A percentile compares a stretch with the other conserved stretches of the same genome.
Conservation (phyloP, 2,329 filamentous ascomycete species). For the Fusarium albosuccineum region DNA sequence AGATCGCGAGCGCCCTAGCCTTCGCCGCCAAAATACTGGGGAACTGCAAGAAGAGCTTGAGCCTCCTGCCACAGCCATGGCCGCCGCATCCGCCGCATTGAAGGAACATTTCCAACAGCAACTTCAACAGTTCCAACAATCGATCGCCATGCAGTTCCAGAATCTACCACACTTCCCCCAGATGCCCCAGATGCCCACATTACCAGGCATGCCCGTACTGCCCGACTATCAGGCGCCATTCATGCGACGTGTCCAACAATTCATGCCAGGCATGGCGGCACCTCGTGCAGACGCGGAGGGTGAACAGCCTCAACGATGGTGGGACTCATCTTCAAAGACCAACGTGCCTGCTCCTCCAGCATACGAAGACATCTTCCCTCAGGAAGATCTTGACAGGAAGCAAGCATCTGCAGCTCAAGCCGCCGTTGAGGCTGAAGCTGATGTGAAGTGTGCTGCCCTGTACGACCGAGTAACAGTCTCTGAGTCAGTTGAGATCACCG, state of each 20-base stretch:
- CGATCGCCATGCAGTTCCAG: slow-evolving; percentile 74
- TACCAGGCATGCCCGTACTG: slow-evolving; percentile 71
- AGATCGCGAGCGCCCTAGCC: slow-evolving; percentile 51
- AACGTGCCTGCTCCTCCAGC: slow-evolving; percentile 73
- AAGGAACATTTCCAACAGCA: slow-evolving; percentile 80
- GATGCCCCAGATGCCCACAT: slow-evolving; percentile 68
- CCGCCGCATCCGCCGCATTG: slow-evolving; percentile 77
- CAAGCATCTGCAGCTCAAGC: slow-evolving; percentile 69
- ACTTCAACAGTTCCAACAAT: slow-evolving; percentile 82
- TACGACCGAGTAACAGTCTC: slow-evolving; percentile 61
- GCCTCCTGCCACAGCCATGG: slow-evolving; percentile 71
- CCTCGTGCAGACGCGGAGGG: slow-evolving; percentile 63
- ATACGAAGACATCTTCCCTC: slow-evolving; percentile 83
- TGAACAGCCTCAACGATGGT: slow-evolving; percentile 66
- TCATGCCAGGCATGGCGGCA: slow-evolving; percentile 75
- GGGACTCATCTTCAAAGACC: slow-evolving; percentile 70
- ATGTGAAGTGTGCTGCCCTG: slow-evolving; percentile 67
- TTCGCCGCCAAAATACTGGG: slow-evolving; percentile 56
- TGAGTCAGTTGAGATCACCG: slow-evolving; percentile 52
- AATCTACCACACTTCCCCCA: slow-evolving; percentile 68
- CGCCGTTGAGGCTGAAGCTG: slow-evolving; percentile 69
- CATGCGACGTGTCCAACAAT: slow-evolving; percentile 78
- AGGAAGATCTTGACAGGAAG: slow-evolving; percentile 66
- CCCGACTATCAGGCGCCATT: slow-evolving; percentile 81
- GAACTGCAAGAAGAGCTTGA: slow-evolving; percentile 53